Base-by-base conservation (phyloP, 1,284 basidiomycete species). In the Fomitopsis palustris region DNA sequence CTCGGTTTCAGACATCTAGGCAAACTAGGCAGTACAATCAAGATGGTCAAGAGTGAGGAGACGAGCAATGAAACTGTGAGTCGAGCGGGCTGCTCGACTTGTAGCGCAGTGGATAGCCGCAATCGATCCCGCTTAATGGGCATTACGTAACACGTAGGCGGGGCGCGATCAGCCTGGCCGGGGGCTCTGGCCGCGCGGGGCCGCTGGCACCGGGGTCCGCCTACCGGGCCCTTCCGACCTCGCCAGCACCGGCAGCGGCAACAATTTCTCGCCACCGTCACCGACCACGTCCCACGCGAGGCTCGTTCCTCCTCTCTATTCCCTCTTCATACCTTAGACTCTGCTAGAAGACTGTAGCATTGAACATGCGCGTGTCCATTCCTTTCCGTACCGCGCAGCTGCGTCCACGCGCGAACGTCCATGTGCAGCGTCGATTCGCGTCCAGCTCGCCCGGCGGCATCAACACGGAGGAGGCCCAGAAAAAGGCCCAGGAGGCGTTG, bases 401-500 rank as follows among this genome's bases (percentile, higher is more conserved):
- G 37, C 69, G 70, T 39, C 64, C 66, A 35, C 69, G 67, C 49
- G 51, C 61, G 35, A 37, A 37, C 35, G 35, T 37, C 42, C 65
- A 64, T 31, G 65, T 62, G 58, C 68, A 65, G 61, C 61, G 58
- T 42, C 69, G 71, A 55, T 70, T 70, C 61, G 70, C 71, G 52
- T 71, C 70, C 49, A 65, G 65, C 49, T 65, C 67, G 53, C 64
- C 67, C 29, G 60, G 60, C 1, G 53, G 63, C 51, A 61, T 41
- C 16, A 65, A 61, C 58, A 64, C 67, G 37, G 75, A 81, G 59
- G 71, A 74, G 42, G 75, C 81, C 10, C 83, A 87, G 72, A 84
- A 88, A 75, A 88, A 87, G 72, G 86, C 86, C 6, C 82, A 88
- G 74, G 86, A 90, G 61, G 79, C 81, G 35, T 73, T 89, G 61